Conservation (phyloP, 2,329 filamentous ascomycete genomes). For the Pochonia chlamydosporia region DNA sequence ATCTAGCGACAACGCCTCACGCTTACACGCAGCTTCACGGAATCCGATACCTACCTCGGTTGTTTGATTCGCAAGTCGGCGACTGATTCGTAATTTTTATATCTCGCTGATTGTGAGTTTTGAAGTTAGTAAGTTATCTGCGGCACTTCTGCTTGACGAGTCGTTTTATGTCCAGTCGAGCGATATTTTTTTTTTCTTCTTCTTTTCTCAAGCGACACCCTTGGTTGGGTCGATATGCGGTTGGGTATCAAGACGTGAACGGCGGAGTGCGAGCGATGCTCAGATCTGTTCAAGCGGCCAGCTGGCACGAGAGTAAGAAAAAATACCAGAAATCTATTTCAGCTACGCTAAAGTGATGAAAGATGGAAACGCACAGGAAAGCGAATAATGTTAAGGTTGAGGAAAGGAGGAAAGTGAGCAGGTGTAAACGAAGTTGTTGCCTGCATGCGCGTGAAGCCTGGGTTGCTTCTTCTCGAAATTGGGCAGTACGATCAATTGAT, state of each 20-base stretch:
- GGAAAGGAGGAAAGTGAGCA: not conserved
- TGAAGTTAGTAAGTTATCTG: not conserved
- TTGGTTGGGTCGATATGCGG: conserved; percentile 11
- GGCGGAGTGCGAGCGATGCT: not conserved
- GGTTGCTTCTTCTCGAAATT: too few species aligned
- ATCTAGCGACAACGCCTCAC: not conserved
- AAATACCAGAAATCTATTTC: conserved; percentile 7
- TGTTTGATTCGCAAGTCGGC: not conserved
- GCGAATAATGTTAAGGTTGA: not conserved
- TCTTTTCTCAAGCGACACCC: not conserved
- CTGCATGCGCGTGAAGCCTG: too few species aligned
- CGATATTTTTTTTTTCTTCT: not conserved
- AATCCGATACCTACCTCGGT: not conserved
- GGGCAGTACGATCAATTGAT: too few species aligned
- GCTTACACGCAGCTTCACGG: not conserved
- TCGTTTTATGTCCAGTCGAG: not conserved
- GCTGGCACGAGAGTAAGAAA: conserved; percentile 1
- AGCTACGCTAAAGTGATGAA: conserved; percentile 7
- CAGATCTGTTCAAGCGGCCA: conserved; percentile 4
- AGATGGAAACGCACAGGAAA: not conserved
- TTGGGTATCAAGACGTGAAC: conserved; percentile 14
- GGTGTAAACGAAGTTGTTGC: too few species aligned
- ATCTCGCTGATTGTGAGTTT: not conserved
- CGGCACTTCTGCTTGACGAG: not conserved
- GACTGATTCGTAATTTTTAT: not conserved